These are phyloP conservation scores for Termitomyces sp. DNA, from an alignment of 768 basidiomycete species.

Conservation along the genomic window DNA sequence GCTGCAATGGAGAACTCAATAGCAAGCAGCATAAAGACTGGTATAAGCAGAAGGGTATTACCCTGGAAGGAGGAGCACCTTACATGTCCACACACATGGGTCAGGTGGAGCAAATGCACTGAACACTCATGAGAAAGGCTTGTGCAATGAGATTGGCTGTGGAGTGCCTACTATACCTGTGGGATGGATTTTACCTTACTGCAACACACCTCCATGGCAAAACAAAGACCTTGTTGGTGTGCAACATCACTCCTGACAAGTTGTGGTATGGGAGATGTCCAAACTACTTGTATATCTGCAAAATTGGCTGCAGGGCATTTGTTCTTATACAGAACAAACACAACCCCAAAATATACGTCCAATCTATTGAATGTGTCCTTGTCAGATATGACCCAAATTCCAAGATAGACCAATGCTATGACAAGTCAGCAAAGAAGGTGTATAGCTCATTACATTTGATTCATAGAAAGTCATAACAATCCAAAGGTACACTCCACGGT, in stretches of 20 bases:
- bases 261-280: background rate
- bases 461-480: background rate
- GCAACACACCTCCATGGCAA: background rate
- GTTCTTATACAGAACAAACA: background rate
- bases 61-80: background rate
- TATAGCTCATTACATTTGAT: background rate
- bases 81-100: background rate
- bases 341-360: background rate
- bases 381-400: no score
- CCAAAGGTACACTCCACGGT: no score
- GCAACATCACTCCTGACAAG: background rate
- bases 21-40: background rate
- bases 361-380: background rate
- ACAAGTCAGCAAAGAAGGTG: background rate
- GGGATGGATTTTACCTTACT: background rate
- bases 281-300: background rate
- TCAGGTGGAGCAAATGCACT: background rate
- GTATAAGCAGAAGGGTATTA: background rate
- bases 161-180: background rate
- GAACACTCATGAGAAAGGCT: background rate
- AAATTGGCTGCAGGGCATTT: no score
- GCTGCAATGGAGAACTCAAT: background rate
- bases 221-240: background rate
- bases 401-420: no score
- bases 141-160: background rate